phyloP scores from a whole-genome alignment of 345 rosid species.

The Corymbia maculata region DNA sequence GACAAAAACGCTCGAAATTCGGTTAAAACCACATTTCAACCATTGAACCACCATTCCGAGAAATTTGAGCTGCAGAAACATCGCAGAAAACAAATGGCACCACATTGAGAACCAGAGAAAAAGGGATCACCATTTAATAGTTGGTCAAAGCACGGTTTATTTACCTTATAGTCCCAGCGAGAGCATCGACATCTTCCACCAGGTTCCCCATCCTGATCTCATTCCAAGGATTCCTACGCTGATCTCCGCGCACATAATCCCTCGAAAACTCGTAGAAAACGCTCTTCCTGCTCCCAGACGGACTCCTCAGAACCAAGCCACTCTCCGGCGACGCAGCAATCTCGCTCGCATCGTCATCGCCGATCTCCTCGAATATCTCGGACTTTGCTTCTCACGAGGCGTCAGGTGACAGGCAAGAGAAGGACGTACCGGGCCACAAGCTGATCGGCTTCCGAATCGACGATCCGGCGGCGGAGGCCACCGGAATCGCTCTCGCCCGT shows the following conservation, averaged over 20 bases:
- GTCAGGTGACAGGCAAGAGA: conserved; percentile 66
- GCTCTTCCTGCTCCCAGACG: conserved; percentile 63
- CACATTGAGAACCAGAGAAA: too few relatives aligned
- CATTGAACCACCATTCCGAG: not conserved
- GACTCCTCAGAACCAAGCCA: conserved; percentile 35
- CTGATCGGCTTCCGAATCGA: conserved; percentile 67
- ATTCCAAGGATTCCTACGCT: conserved; percentile 81
- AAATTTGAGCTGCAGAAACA: too few relatives aligned
- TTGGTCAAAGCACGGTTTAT: not conserved
- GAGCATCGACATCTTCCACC: conserved; percentile 88
- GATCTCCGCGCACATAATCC: conserved; percentile 62
- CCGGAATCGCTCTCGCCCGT: not conserved
- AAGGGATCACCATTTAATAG: not conserved
- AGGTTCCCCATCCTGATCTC: conserved; percentile 68
- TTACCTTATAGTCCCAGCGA: conserved; percentile 76
- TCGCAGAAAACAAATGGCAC: too few relatives aligned
- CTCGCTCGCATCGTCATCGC: not conserved
- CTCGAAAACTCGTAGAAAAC: conserved; percentile 59
- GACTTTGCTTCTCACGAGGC: conserved; percentile 89
- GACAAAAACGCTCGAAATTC: not conserved
- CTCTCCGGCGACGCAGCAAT: conserved; percentile 6
- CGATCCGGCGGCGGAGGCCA: conserved; percentile 26
- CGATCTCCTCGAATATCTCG: conserved; percentile 33
- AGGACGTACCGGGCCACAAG: conserved; percentile 91
- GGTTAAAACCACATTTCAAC: not conserved